A percentile compares a stretch with the other conserved stretches of the same genome.
These are phyloP conservation scores for Trifolium repens DNA, from an alignment of 306 rosid species.

Conservation along the genomic window DNA sequence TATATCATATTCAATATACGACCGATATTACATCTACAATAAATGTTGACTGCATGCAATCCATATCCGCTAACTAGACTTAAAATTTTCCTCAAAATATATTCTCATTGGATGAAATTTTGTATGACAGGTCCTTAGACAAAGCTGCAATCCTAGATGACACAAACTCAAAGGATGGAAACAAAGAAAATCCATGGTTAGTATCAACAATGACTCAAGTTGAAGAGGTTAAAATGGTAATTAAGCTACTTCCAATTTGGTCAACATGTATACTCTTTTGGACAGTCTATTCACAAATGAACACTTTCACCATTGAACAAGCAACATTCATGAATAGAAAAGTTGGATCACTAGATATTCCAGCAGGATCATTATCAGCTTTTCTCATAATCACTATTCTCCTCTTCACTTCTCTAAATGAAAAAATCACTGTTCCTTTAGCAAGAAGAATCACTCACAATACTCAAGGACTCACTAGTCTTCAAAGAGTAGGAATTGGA, in stretches of 20 bases:
- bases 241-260: slow-evolving; percentile 89
- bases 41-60: background rate
- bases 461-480: slow-evolving; percentile 86
- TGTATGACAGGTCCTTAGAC: slow-evolving; percentile 74
- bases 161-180: slow-evolving; percentile 43
- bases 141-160: slow-evolving; percentile 87
- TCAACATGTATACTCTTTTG: slow-evolving; percentile 94
- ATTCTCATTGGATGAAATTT: slow-evolving; percentile 20
- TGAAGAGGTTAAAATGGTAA: slow-evolving; percentile 91
- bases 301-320: slow-evolving; percentile 94
- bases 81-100: slow-evolving; percentile 21
- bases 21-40: too few relatives aligned
- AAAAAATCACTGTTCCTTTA: slow-evolving; percentile 70
- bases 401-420: slow-evolving; percentile 81
- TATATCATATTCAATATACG: too few relatives aligned
- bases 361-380: slow-evolving; percentile 82
- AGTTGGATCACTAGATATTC: slow-evolving; percentile 60
- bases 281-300: slow-evolving; percentile 94
- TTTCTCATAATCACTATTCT: slow-evolving; percentile 76
- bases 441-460: slow-evolving; percentile 76
- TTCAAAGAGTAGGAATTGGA: slow-evolving; percentile 89
- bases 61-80: background rate
- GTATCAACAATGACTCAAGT: slow-evolving; percentile 79
- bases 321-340: slow-evolving; percentile 86
- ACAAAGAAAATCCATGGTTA: slow-evolving; percentile 61